A percentile compares a stretch with the other conserved stretches of the same genome.
phyloP scores from a whole-genome alignment of 192 early-diverging fungal genomes.

The Umbelopsis ramanniana region DNA sequence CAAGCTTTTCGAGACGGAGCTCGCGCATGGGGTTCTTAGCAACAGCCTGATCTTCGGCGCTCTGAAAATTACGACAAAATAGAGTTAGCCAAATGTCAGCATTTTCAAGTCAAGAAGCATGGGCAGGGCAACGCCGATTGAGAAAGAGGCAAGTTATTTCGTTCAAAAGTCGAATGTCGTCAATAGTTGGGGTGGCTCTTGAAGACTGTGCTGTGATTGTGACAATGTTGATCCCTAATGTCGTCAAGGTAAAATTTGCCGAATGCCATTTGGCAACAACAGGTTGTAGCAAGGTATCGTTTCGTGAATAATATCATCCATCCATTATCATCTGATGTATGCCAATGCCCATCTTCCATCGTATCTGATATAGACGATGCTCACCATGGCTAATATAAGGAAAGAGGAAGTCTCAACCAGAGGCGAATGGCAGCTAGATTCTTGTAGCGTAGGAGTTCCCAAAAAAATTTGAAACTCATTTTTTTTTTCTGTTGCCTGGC shows the following conservation, averaged over 20 bases:
- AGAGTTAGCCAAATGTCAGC: background rate
- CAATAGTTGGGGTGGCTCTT: no score
- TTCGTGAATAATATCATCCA: background rate
- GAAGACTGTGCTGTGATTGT: no score
- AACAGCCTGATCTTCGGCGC: slow-evolving; percentile 68
- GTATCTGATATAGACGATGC: slow-evolving; percentile 6
- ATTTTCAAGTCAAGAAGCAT: background rate
- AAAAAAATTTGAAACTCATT: slow-evolving; percentile 4
- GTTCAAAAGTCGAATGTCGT: no score
- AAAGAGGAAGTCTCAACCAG: slow-evolving; percentile 9
- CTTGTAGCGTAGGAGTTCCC: no score
- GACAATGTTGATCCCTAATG: background rate
- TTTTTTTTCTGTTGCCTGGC: no score
- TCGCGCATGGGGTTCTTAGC: slow-evolving; percentile 94
- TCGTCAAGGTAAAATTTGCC: background rate
- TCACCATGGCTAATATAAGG: slow-evolving; percentile 18
- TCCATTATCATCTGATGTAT: slow-evolving; percentile 4
- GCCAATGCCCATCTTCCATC: background rate
- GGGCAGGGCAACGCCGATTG: background rate
- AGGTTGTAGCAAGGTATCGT: background rate
- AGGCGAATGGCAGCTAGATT: no score
- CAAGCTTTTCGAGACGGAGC: slow-evolving; percentile 99
- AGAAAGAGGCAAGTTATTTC: no score
- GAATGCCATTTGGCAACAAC: background rate
- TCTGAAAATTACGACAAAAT: slow-evolving; percentile 32